These are phyloP conservation scores for Daldinia vernicosa DNA, from an alignment of 495 filamentous ascomycete genomes.

Conservation along the genomic window DNA sequence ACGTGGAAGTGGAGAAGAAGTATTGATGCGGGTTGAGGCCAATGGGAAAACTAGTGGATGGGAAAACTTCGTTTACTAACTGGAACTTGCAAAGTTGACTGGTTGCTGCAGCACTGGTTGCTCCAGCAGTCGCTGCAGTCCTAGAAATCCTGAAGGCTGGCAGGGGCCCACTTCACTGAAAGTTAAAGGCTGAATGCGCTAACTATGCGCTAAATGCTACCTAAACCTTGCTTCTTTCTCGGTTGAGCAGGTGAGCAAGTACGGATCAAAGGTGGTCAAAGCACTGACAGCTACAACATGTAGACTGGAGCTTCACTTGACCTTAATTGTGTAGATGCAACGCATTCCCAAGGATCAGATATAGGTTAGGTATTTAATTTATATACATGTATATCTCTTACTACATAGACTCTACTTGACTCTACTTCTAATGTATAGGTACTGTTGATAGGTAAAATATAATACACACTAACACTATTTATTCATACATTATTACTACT, in stretches of 20 bases:
- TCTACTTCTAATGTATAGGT: no score
- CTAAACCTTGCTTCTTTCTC: background rate
- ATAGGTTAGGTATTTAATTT: no score
- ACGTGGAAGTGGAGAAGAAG: slow-evolving; percentile 22
- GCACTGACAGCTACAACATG: background rate
- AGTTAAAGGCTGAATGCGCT: slow-evolving; percentile 24
- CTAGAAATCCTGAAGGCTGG: slow-evolving; percentile 43
- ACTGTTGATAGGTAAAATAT: background rate
- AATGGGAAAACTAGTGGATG: no score
- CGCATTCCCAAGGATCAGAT: background rate
- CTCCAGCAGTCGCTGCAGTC: slow-evolving; percentile 21
- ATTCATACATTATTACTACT: slow-evolving; percentile 3
- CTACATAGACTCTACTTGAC: no score
- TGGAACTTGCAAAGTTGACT: background rate
- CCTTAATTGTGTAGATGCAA: background rate
- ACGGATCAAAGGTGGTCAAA: background rate
- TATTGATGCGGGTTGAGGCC: background rate
- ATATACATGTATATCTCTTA: no score
- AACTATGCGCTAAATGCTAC: slow-evolving; percentile 4
- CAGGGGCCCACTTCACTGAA: slow-evolving; percentile 16
- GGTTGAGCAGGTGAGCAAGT: background rate
- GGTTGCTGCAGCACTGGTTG: slow-evolving; percentile 11
- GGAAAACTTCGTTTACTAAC: slow-evolving; percentile 18
- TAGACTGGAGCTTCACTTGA: background rate
- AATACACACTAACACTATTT: background rate